A percentile compares a stretch with the other conserved stretches of the same genome.
Conservation (phyloP, 108 stramenopile species). For the Parietichytrium sp. region DNA sequence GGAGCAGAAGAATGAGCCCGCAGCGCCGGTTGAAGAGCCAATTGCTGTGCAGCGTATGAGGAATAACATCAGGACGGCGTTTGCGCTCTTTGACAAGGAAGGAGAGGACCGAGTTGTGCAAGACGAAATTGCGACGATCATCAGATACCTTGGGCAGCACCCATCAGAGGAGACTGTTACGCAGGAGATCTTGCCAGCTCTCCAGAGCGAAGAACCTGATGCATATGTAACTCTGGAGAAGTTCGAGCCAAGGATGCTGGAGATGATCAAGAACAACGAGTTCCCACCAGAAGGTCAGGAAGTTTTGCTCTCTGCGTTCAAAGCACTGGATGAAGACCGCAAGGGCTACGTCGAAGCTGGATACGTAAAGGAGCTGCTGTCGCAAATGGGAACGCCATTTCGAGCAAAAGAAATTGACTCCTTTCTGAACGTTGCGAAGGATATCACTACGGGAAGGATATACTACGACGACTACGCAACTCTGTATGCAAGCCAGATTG, state of each 20-base stretch:
- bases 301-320: neutral
- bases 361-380: neutral
- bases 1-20: neutral
- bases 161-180: neutral
- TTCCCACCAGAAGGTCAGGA: neutral
- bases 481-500: neutral
- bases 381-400: conserved; percentile 7
- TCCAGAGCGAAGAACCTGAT: conserved; percentile 38
- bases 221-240: conserved; percentile 28
- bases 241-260: conserved; percentile 29
- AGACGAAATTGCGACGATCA: neutral
- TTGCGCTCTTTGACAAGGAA: conserved; percentile 22
- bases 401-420: conserved; percentile 2
- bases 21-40: neutral
- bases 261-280: neutral
- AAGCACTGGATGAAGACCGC: neutral
- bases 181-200: conserved; percentile 1
- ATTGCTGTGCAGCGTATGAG: neutral
- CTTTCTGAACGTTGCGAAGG: neutral
- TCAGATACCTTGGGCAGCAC: neutral
- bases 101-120: conserved; percentile 18
- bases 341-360: conserved; percentile 8
- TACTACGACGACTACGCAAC: conserved; percentile 26
- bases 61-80: conserved; percentile 2
- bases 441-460: neutral